A percentile compares a stretch with the other conserved stretches of the same genome.
Conservation (phyloP, 2,329 filamentous ascomycete genomes). For the Calonectria pauciramosa region DNA sequence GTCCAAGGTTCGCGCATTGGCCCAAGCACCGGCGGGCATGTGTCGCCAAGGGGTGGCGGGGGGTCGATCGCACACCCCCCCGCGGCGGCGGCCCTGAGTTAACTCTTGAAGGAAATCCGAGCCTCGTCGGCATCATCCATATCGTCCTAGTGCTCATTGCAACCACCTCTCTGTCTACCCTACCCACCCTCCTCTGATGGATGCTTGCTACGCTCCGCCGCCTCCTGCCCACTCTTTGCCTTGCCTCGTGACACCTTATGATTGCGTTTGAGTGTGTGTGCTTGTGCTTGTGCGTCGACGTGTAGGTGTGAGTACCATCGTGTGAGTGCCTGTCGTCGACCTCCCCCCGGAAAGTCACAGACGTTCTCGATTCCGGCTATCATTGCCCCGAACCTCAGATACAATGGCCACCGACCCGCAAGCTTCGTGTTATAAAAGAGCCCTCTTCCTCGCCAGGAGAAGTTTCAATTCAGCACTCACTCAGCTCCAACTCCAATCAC, state of each 20-base stretch:
- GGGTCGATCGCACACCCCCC: slow-evolving; percentile 31
- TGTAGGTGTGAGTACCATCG: background rate
- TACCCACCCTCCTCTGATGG: slow-evolving; percentile 9
- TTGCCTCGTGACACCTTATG: slow-evolving; percentile 19
- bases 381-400: background rate
- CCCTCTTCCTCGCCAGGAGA: slow-evolving; percentile 13
- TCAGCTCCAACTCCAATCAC: slow-evolving; percentile 1
- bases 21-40: slow-evolving; percentile 13
- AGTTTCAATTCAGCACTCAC: background rate
- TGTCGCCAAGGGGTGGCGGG: slow-evolving; percentile 19
- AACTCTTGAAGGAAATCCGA: slow-evolving; percentile 42
- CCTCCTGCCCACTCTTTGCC: slow-evolving; percentile 2
- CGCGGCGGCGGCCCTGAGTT: slow-evolving; percentile 37
- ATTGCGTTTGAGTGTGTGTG: slow-evolving; percentile 10
- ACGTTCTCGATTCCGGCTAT: slow-evolving; percentile 17
- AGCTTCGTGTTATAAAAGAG: slow-evolving; percentile 27
- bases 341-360: slow-evolving; percentile 11
- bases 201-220: slow-evolving; percentile 10
- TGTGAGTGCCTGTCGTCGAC: slow-evolving; percentile 5
- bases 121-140: slow-evolving; percentile 36
- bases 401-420: slow-evolving; percentile 11
- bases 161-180: slow-evolving; percentile 3
- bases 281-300: background rate
- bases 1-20: background rate
- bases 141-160: slow-evolving; percentile 35